These are phyloP conservation scores for Blastocystis sp. DNA, from an alignment of 352 stramenopile genomes.

Conservation along the genomic window DNA sequence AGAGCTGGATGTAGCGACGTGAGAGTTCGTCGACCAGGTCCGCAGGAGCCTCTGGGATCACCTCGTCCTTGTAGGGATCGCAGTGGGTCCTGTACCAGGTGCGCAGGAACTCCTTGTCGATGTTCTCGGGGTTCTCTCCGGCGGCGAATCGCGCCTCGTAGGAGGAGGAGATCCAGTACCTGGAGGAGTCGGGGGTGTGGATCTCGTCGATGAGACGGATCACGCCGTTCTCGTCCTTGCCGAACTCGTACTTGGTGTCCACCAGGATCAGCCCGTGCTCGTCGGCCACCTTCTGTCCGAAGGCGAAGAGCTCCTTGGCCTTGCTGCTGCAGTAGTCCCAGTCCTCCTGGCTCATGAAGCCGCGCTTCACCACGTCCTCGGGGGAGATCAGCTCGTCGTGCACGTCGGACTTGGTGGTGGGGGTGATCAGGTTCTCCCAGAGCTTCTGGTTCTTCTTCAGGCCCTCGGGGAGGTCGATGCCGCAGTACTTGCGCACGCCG, in stretches of 20 bases:
- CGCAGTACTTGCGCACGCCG: constrained; percentile 89
- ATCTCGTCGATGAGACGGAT: constrained; percentile 97
- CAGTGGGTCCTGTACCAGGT: constrained; percentile 95
- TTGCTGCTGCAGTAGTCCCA: constrained; percentile 88
- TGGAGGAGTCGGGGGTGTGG: constrained; percentile 94
- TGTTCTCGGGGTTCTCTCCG: constrained; percentile 89
- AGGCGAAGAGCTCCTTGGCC: constrained; percentile 83
- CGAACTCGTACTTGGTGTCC: constrained; percentile 94
- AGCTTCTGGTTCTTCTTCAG: constrained; percentile 94
- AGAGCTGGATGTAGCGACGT: constrained; percentile 92
- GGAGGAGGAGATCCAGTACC: constrained; percentile 75
- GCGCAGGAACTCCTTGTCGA: constrained; percentile 98
- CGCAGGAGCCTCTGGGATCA: constrained; percentile 86
- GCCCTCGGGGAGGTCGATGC: constrained; percentile 84
- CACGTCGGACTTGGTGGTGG: constrained; percentile 94
- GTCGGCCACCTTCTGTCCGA: constrained; percentile 82
- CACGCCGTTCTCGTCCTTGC: constrained; percentile 76
- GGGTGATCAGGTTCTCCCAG: constrained; percentile 85
- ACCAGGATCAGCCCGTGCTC: constrained; percentile 91
- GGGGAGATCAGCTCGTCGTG: constrained; percentile 95
- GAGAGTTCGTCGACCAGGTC: constrained; percentile 91
- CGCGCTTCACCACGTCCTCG: constrained; percentile 81
- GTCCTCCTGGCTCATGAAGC: constrained; percentile 90
- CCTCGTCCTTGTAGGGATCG: constrained; percentile 92
- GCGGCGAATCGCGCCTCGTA: constrained; percentile 69